These are phyloP conservation scores for Cyclotella sp. DNA, from an alignment of 108 stramenopile species.

Conservation along the genomic window DNA sequence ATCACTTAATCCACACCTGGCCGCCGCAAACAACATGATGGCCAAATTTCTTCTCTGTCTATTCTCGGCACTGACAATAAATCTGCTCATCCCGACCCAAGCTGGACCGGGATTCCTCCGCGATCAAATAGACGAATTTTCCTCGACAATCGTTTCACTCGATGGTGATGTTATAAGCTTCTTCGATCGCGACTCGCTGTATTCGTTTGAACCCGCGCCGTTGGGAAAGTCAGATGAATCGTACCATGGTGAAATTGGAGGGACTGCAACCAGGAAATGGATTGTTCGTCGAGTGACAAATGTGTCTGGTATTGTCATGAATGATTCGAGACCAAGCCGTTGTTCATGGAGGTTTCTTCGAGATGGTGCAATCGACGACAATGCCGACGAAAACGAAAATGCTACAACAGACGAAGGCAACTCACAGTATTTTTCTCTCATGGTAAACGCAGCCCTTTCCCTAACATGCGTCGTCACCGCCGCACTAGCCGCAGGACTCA, in stretches of 20 bases:
- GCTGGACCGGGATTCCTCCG: no score
- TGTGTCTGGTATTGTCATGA: not conserved
- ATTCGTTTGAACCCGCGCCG: slow-evolving; percentile 1
- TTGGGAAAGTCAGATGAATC: not conserved
- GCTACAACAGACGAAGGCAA: not conserved
- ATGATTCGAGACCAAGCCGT: not conserved
- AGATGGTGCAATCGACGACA: not conserved
- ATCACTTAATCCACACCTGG: no score
- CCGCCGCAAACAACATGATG: not conserved
- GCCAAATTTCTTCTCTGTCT: not conserved
- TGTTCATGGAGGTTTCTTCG: not conserved
- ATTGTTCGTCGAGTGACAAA: not conserved
- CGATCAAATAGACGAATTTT: no score
- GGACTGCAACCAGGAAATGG: not conserved
- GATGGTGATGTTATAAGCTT: not conserved
- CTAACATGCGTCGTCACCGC: slow-evolving; percentile 79
- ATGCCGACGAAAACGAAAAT: slow-evolving; percentile 11
- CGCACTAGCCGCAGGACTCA: slow-evolving; percentile 93
- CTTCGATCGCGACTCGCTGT: slow-evolving; percentile 7
- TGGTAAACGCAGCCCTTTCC: slow-evolving; percentile 52
- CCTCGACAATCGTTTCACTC: not conserved
- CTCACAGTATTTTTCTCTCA: slow-evolving; percentile 20
- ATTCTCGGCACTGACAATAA: not conserved
- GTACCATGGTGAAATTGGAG: not conserved
- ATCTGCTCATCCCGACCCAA: not conserved